phyloP scores from a whole-genome alignment of 371 early-diverging fungal genomes.

The Syncephalis plumigaleata region DNA sequence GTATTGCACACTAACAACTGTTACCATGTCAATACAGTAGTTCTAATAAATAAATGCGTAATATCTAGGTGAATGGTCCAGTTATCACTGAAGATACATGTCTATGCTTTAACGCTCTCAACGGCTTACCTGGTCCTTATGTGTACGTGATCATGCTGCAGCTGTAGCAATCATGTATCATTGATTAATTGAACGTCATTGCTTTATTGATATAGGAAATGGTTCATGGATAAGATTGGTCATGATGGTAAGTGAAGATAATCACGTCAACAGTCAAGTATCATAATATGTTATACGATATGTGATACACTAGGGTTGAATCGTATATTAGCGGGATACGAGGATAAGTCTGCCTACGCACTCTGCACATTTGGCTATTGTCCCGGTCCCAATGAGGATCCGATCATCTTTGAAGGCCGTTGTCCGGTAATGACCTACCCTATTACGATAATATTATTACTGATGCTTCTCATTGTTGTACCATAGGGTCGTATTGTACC shows the following conservation, averaged over 20 bases:
- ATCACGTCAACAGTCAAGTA: too few species aligned
- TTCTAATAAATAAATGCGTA: not conserved
- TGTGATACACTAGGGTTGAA: conserved; percentile 28
- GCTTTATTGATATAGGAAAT: conserved; percentile 54
- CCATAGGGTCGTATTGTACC: conserved; percentile 77
- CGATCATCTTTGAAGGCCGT: conserved; percentile 77
- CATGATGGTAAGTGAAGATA: conserved; percentile 37
- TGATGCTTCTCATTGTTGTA: too few species aligned
- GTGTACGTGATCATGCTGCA: conserved; percentile 33
- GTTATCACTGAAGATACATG: conserved; percentile 91
- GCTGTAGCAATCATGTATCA: too few species aligned
- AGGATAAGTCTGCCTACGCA: conserved; percentile 71
- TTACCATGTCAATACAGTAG: too few species aligned
- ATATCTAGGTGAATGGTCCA: conserved; percentile 46
- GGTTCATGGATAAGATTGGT: conserved; percentile 76
- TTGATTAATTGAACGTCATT: too few species aligned
- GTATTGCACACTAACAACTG: conserved; percentile 10
- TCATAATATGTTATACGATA: not conserved
- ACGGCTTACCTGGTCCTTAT: conserved; percentile 82
- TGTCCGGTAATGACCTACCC: too few species aligned
- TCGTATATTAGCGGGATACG: conserved; percentile 70
- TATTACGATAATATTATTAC: too few species aligned
- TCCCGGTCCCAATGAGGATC: conserved; percentile 66
- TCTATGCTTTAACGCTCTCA: conserved; percentile 83
- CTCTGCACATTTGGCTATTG: conserved; percentile 83